A percentile compares a stretch with the other conserved stretches of the same genome.
phyloP scores from a whole-genome alignment of 2,329 filamentous ascomycete genomes.

The Colletotrichum tabaci region DNA sequence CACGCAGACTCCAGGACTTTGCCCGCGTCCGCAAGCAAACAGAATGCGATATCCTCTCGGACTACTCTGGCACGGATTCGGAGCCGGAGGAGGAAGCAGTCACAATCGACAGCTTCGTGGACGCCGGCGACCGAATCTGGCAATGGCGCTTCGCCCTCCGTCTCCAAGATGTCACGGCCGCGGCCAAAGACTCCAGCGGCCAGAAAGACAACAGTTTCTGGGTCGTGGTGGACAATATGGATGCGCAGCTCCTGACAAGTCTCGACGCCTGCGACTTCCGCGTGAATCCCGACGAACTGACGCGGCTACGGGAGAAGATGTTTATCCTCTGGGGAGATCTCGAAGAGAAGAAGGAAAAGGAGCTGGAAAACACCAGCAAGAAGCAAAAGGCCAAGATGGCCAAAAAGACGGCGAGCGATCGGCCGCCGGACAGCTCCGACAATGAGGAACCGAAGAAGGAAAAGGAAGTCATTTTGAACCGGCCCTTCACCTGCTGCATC shows the following conservation, averaged over 20 bases:
- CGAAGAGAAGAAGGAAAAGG: slow-evolving; percentile 75
- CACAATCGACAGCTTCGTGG: slow-evolving; percentile 46
- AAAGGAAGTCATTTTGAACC: slow-evolving; percentile 61
- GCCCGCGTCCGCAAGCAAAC: slow-evolving; percentile 61
- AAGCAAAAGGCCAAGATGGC: slow-evolving; percentile 40
- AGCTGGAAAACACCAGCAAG: slow-evolving; percentile 49
- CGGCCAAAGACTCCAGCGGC: slow-evolving; percentile 50
- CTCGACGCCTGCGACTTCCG: slow-evolving; percentile 71
- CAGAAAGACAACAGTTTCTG: slow-evolving; percentile 66
- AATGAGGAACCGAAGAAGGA: slow-evolving; percentile 45
- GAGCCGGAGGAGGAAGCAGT: slow-evolving; percentile 48
- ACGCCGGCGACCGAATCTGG: slow-evolving; percentile 65
- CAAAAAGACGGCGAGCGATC: slow-evolving; percentile 42
- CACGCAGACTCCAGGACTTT: slow-evolving; percentile 80
- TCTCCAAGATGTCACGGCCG: slow-evolving; percentile 76
- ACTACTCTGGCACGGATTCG: slow-evolving; percentile 52
- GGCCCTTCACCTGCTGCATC: slow-evolving; percentile 79
- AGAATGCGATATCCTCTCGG: slow-evolving; percentile 67
- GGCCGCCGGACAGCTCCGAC: slow-evolving; percentile 57
- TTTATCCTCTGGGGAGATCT: slow-evolving; percentile 90
- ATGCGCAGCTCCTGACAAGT: slow-evolving; percentile 64
- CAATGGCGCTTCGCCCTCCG: slow-evolving; percentile 88
- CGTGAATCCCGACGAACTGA: slow-evolving; percentile 63
- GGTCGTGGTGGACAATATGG: slow-evolving; percentile 75
- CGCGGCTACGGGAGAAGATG: slow-evolving; percentile 75